A percentile compares a stretch with the other conserved stretches of the same genome.
phyloP scores from a whole-genome alignment of 345 rosid species.

The Gossypium mustelinum region DNA sequence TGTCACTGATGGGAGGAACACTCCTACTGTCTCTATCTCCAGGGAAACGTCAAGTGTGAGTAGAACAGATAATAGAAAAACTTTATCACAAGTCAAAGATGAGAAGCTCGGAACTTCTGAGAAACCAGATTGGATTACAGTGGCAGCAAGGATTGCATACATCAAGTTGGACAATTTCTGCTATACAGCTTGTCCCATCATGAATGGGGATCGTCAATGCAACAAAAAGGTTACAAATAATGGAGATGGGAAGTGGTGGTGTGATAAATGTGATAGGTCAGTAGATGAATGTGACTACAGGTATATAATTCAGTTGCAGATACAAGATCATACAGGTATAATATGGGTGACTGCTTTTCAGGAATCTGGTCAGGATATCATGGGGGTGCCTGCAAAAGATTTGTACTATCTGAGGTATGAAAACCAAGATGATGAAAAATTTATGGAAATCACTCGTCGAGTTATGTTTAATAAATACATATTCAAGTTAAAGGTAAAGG shows the following conservation, averaged over 20 bases:
- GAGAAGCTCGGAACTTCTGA: constrained; percentile 90
- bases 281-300: constrained; percentile 80
- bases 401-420: constrained; percentile 60
- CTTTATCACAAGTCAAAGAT: constrained; percentile 78
- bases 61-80: constrained; percentile 56
- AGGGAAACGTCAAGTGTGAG: constrained; percentile 53
- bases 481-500: constrained; percentile 89
- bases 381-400: constrained; percentile 85
- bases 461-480: constrained; percentile 58
- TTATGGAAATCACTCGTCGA: constrained; percentile 57
- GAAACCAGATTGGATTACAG: constrained; percentile 89
- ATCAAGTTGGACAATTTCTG: constrained; percentile 79
- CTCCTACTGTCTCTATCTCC: constrained; percentile 63
- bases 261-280: constrained; percentile 71
- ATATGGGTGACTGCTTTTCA: constrained; percentile 93
- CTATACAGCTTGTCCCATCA: constrained; percentile 87
- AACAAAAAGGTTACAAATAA: constrained; percentile 83
- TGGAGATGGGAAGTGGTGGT: constrained; percentile 90
- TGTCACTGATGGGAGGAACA: constrained; percentile 60
- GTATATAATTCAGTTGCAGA: constrained; percentile 80
- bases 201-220: constrained; percentile 77
- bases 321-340: constrained; percentile 83
- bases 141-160: constrained; percentile 54
- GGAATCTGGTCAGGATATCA: constrained; percentile 75
- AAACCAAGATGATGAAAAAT: constrained; percentile 60